Base-by-base conservation (phyloP, 2,329 filamentous ascomycete genomes). In the Thielaviopsis punctulata region DNA sequence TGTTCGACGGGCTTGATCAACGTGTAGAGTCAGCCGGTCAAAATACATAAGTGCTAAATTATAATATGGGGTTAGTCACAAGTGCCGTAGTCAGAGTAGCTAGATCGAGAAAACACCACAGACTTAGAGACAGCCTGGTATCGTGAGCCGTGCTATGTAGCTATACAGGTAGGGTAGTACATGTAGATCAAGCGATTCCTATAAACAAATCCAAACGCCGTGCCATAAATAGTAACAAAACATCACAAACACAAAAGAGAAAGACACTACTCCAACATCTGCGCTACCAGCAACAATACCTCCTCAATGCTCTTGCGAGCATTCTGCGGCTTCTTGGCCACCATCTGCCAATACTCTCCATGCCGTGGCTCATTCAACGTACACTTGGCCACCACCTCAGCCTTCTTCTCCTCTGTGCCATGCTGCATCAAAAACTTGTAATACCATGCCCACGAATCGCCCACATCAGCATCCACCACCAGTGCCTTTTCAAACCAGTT, bases 391-490 rank as follows among this genome's bases (percentile, higher is more conserved):
- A 95, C 65, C 27, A 95, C 83, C 62, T 96, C 92, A 25, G 73
- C 77, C 61, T 84, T 75, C 80, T 96, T 98, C 71, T 95, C 90
- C 53, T 87, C 82, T 4, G 88, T 95, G 9, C 92, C 93, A 68
- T 98, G 89, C 71, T 95, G 86, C 59, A 80, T 64, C 58, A 96
- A 63, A 65, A 96, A 98, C 65, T 90, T 89, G 66, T 88, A 92
- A 66, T 95, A 98, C 90, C 90, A 98, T 19, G 88, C 90, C 93
- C 93, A 98, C 10, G 81, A 85, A 69, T 98, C 93, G 49, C 92
- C 92, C 49, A 80, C 70, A 64, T 96, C 89, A 33, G 82, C 79
- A 62, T 98, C 88, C 12, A 92, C 71, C 51, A 95, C 73, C 52
- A 95, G 80, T 0, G 92, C 92, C 68, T 94, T 95, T 68, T 95